Conservation (phyloP, 495 filamentous ascomycete genomes). For the Xylaria castorea region DNA sequence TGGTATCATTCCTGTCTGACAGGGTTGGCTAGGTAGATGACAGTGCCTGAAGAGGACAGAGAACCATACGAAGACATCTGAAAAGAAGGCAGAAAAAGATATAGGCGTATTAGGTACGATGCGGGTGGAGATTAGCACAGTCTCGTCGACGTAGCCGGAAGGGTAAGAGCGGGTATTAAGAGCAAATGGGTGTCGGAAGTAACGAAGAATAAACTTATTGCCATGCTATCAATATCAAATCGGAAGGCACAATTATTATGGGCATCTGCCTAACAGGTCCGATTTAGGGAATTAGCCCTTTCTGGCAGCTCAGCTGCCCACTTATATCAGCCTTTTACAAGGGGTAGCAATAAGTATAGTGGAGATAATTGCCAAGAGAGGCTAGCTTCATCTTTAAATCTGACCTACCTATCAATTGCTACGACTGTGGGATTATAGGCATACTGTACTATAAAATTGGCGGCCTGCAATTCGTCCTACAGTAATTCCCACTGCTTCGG, state of each 20-base stretch:
- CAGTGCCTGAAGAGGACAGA: background rate
- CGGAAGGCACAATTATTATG: background rate
- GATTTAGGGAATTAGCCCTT: no score
- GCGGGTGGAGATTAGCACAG: background rate
- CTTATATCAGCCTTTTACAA: no score
- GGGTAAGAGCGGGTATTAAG: background rate
- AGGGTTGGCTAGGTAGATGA: background rate
- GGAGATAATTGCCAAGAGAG: no score
- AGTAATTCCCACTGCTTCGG: no score
- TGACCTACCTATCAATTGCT: no score
- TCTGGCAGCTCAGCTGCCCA: no score
- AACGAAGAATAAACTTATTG: background rate
- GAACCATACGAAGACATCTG: background rate
- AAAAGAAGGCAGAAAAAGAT: background rate
- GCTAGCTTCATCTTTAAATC: no score
- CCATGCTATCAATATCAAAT: background rate
- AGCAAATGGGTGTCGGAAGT: background rate
- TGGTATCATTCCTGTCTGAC: background rate
- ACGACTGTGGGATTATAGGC: no score
- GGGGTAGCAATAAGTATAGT: no score
- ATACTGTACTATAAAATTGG: no score
- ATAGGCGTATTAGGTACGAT: background rate
- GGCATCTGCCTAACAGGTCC: no score
- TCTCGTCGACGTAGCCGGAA: background rate
- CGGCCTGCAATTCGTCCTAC: no score